A percentile compares a stretch with the other conserved stretches of the same genome.
phyloP scores from a whole-genome alignment of 495 filamentous ascomycete species.

The Xylaria bambusicola region DNA sequence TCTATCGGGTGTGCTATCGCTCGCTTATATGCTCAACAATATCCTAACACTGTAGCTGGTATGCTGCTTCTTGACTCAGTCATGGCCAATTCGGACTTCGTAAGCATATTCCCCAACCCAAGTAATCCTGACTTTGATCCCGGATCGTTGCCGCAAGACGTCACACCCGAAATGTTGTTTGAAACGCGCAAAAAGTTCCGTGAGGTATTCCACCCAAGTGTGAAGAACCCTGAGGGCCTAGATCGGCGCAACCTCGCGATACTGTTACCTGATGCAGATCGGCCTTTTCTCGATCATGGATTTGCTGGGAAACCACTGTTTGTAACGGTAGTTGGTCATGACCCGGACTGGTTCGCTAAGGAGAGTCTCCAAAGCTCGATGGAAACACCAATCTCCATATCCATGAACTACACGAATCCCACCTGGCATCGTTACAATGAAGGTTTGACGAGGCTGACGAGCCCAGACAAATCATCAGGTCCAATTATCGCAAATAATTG shows the following conservation, averaged over 20 bases:
- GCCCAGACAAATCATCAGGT: conserved; percentile 39
- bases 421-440: conserved; percentile 60
- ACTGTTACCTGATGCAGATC: conserved; percentile 54
- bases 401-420: conserved; percentile 55
- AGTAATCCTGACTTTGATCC: conserved; percentile 51
- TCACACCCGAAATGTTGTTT: conserved; percentile 49
- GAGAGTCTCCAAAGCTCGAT: conserved; percentile 44
- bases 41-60: conserved; percentile 48
- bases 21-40: conserved; percentile 54
- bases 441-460: conserved; percentile 52
- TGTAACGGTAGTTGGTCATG: conserved; percentile 62
- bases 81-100: conserved; percentile 62
- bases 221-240: conserved; percentile 58
- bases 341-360: conserved; percentile 58
- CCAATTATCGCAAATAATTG: conserved; percentile 55
- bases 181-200: conserved; percentile 43
- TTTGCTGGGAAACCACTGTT: conserved; percentile 38
- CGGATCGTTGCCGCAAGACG: conserved; percentile 40
- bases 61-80: conserved; percentile 63
- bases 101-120: conserved; percentile 61
- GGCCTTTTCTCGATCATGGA: conserved; percentile 48
- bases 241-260: conserved; percentile 50
- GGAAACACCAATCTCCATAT: conserved; percentile 43
- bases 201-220: conserved; percentile 53
- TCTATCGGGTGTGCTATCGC: conserved; percentile 62